These are phyloP conservation scores for Rhizophagus sp. DNA, from an alignment of 192 early-diverging fungal species.

Conservation along the genomic window DNA sequence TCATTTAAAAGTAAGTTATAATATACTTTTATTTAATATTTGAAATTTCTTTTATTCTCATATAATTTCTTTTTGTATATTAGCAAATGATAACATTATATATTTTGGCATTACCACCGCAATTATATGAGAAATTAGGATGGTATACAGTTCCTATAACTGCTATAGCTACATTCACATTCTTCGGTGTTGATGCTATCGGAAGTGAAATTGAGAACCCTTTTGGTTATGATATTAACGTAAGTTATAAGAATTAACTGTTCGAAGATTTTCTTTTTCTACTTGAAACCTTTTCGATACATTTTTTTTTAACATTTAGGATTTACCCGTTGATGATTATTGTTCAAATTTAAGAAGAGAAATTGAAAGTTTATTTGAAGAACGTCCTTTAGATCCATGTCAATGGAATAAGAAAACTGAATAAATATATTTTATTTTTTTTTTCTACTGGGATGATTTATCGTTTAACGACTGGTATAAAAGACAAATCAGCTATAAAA, in stretches of 20 bases:
- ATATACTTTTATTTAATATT: slow-evolving; percentile 36
- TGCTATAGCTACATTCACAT: slow-evolving; percentile 44
- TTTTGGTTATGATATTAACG: slow-evolving; percentile 57
- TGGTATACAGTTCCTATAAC: slow-evolving; percentile 47
- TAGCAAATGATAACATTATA: slow-evolving; percentile 45
- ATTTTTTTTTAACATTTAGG: not conserved
- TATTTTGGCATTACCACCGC: slow-evolving; percentile 43
- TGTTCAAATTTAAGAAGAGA: slow-evolving; percentile 47
- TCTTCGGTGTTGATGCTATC: slow-evolving; percentile 56
- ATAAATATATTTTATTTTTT: not conserved
- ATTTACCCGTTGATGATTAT: slow-evolving; percentile 49
- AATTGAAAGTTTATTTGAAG: slow-evolving; percentile 30
- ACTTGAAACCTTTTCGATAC: not conserved
- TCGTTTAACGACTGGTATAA: no score
- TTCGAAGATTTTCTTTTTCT: no score
- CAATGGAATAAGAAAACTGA: slow-evolving; percentile 5
- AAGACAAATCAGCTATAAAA: no score
- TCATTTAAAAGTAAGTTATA: slow-evolving; percentile 62
- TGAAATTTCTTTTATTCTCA: not conserved
- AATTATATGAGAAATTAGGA: slow-evolving; percentile 33
- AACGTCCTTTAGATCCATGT: not conserved
- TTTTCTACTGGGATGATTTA: no score
- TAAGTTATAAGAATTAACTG: not conserved
- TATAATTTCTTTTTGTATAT: not conserved
- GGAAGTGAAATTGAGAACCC: slow-evolving; percentile 52